A percentile compares a stretch with the other conserved stretches of the same genome.
Conservation (phyloP, 352 stramenopile genomes). For the Phytophthora nicotianae region DNA sequence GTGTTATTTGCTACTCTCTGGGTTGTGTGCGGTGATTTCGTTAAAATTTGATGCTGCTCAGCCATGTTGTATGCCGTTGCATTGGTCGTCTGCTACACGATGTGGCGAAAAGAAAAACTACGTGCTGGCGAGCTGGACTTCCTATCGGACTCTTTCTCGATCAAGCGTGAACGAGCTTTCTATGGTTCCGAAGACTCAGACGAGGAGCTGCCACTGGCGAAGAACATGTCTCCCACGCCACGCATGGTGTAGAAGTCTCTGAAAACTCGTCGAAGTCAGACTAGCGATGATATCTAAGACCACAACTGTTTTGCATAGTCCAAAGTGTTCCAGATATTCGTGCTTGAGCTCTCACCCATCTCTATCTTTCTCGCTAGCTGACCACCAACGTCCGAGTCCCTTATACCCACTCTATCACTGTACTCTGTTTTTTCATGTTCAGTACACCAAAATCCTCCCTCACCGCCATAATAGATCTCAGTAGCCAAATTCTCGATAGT, state of each 20-base stretch:
- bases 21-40: neutral
- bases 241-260: conserved; percentile 31
- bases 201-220: conserved; percentile 66
- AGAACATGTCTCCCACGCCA: conserved; percentile 66
- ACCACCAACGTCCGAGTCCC: neutral
- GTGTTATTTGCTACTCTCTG: neutral
- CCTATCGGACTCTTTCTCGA: conserved; percentile 47
- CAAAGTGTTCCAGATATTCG: neutral
- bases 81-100: conserved; percentile 52
- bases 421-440: conserved; percentile 18
- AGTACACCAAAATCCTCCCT: conserved; percentile 10
- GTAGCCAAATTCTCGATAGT: conserved; percentile 16
- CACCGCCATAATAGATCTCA: conserved; percentile 28
- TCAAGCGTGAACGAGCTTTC: conserved; percentile 60
- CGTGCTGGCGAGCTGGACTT: conserved; percentile 44
- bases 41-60: conserved; percentile 16
- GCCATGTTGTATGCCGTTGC: conserved; percentile 61
- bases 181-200: conserved; percentile 77
- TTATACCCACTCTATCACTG: conserved; percentile 2
- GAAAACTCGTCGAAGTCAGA: conserved; percentile 9
- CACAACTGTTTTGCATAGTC: conserved; percentile 30
- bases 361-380: neutral
- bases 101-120: conserved; percentile 64
- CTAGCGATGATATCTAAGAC: conserved; percentile 32
- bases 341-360: conserved; percentile 1